Conservation (phyloP, 2,329 filamentous ascomycete species). For the Zymoseptoria pseudotritici region DNA sequence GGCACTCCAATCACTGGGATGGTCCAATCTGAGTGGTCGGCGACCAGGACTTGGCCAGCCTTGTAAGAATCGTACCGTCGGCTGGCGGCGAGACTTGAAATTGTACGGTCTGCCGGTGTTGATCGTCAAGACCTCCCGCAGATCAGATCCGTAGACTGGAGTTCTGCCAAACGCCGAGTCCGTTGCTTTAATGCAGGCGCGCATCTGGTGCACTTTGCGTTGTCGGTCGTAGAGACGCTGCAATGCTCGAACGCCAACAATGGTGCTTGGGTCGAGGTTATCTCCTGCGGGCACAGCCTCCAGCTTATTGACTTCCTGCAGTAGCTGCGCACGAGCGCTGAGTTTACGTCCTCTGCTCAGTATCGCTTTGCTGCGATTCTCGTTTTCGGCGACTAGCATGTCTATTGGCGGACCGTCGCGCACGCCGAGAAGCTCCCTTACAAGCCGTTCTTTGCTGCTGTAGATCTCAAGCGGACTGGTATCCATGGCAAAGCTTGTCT, state of each 20-base stretch:
- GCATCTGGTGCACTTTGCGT: constrained; percentile 21
- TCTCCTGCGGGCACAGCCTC: constrained; percentile 9
- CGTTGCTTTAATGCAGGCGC: constrained; percentile 22
- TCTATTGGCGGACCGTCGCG: constrained; percentile 6
- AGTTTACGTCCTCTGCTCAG: constrained; percentile 19
- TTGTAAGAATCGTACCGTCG: constrained; percentile 6
- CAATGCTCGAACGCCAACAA: constrained; percentile 20
- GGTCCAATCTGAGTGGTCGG: constrained; percentile 19
- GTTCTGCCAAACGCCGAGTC: constrained; percentile 11
- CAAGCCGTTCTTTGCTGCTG: constrained; percentile 60
- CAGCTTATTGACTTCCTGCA: constrained; percentile 15
- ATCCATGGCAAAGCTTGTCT: constrained; percentile 87
- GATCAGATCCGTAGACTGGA: constrained; percentile 27
- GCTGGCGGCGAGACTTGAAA: constrained; percentile 9
- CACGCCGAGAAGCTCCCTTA: constrained; percentile 48
- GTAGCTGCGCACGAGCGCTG: constrained; percentile 15
- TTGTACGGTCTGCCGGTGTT: constrained; percentile 12
- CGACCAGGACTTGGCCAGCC: constrained; percentile 17
- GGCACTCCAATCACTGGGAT: constrained; percentile 21
- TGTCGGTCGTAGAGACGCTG: constrained; percentile 19
- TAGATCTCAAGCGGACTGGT: constrained; percentile 66
- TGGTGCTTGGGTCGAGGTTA: constrained; percentile 19
- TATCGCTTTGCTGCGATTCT: constrained; percentile 11
- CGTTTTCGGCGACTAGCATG: constrained; percentile 16
- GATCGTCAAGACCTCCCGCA: constrained; percentile 24